Conservation (phyloP, 345 rosid genomes). For the Euclidium syriacum region DNA sequence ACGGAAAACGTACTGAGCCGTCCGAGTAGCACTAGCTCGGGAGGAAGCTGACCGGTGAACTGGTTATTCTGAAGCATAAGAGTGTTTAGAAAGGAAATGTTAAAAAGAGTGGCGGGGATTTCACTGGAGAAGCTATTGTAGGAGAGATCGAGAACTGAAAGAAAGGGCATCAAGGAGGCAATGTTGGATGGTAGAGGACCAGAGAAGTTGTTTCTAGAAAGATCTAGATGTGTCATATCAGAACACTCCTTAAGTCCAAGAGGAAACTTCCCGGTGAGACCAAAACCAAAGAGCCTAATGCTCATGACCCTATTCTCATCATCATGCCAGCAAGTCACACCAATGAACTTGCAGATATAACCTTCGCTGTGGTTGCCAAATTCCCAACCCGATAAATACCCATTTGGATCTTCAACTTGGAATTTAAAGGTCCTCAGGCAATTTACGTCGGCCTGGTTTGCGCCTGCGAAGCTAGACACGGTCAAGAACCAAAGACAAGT, state of each 20-base stretch:
- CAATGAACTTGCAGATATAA: slow-evolving; percentile 50
- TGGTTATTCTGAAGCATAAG: slow-evolving; percentile 58
- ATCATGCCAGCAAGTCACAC: slow-evolving; percentile 74
- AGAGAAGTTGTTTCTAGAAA: slow-evolving; percentile 48
- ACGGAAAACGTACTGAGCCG: slow-evolving; percentile 46
- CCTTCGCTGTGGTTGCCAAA: slow-evolving; percentile 52
- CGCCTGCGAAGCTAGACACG: slow-evolving; percentile 32
- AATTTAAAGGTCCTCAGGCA: slow-evolving; percentile 41
- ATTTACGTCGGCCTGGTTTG: slow-evolving; percentile 32
- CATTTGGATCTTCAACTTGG: slow-evolving; percentile 41
- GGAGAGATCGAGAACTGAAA: slow-evolving; percentile 52
- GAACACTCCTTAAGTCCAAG: slow-evolving; percentile 36
- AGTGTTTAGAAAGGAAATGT: slow-evolving; percentile 43
- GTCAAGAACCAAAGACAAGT: slow-evolving; percentile 39
- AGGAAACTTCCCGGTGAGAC: slow-evolving; percentile 61
- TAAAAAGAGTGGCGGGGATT: slow-evolving; percentile 36
- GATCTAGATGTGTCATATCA: slow-evolving; percentile 52
- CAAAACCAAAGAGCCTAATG: slow-evolving; percentile 51
- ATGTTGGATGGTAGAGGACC: slow-evolving; percentile 51
- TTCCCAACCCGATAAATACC: slow-evolving; percentile 47
- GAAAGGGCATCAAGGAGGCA: background rate
- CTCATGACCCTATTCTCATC: slow-evolving; percentile 61
- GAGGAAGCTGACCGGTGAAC: slow-evolving; percentile 50
- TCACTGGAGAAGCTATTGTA: slow-evolving; percentile 51
- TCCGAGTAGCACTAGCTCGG: slow-evolving; percentile 26